These are phyloP conservation scores for Aspergillus sclerotiicarbonarius DNA, from an alignment of 495 filamentous ascomycete genomes.

Conservation along the genomic window DNA sequence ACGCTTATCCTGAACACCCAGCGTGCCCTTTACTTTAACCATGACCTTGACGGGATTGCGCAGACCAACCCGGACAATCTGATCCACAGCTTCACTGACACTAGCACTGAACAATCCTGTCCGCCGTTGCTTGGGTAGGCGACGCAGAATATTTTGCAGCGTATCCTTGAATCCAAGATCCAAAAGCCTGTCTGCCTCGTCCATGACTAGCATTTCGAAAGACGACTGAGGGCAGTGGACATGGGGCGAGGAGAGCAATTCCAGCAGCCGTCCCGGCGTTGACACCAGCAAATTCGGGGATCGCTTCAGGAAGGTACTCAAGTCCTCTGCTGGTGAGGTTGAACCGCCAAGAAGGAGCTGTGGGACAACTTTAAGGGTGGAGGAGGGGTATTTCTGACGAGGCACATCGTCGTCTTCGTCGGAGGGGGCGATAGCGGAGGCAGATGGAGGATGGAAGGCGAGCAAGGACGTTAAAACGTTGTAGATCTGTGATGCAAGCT, in stretches of 20 bases:
- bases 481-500: conserved; percentile 88
- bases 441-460: conserved; percentile 78
- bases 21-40: conserved; percentile 81
- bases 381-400: conserved; percentile 48
- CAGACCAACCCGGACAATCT: conserved; percentile 88
- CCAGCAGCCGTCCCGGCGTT: conserved; percentile 85
- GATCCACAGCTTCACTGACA: conserved; percentile 85
- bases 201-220: conserved; percentile 86
- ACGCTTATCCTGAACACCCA: conserved; percentile 74
- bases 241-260: conserved; percentile 85
- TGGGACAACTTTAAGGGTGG: conserved; percentile 62
- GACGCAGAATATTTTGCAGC: conserved; percentile 76
- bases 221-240: conserved; percentile 85
- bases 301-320: conserved; percentile 72
- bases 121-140: conserved; percentile 86
- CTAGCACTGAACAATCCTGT: conserved; percentile 94
- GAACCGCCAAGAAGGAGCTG: conserved; percentile 89
- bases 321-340: conserved; percentile 78
- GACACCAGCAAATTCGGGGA: conserved; percentile 85
- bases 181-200: conserved; percentile 89
- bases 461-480: conserved; percentile 74
- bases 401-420: conserved; percentile 55
- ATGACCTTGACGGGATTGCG: conserved; percentile 91
- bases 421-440: conserved; percentile 53
- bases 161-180: conserved; percentile 96